Percentiles rank a stretch among this genome's conserved stretches.
Conservation (phyloP, 495 filamentous ascomycete genomes). For the Annulohypoxylon bovei region DNA sequence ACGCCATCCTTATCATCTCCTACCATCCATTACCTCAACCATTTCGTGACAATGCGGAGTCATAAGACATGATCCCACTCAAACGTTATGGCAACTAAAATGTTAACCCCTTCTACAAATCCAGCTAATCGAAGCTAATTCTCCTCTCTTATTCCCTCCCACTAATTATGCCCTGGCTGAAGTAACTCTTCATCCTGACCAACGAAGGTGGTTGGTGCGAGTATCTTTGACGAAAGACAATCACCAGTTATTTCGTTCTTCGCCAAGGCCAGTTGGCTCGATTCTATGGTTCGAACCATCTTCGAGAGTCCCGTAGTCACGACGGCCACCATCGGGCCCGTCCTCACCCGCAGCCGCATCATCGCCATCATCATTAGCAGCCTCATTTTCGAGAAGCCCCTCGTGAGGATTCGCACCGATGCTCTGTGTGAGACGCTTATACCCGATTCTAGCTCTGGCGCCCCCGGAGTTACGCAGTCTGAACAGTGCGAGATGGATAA, state of each 20-base stretch:
- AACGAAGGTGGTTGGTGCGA: not conserved
- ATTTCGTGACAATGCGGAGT: not conserved
- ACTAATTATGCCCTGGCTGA: no score
- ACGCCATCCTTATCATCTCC: not conserved
- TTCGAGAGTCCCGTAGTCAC: conserved; percentile 12
- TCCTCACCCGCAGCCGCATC: not conserved
- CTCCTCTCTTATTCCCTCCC: not conserved
- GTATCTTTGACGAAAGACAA: not conserved
- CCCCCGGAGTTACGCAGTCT: conserved; percentile 22
- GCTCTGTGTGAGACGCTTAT: conserved; percentile 14
- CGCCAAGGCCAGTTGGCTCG: conserved; percentile 37
- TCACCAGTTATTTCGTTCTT: conserved; percentile 24
- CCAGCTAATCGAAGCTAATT: not conserved
- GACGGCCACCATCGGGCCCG: not conserved
- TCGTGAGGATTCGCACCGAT: conserved; percentile 10
- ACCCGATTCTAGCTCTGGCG: conserved; percentile 3
- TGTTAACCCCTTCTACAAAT: not conserved
- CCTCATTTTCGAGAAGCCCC: conserved; percentile 30
- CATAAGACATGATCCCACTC: not conserved
- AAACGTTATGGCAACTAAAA: not conserved
- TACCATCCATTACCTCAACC: not conserved
- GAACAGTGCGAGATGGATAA: conserved; percentile 34
- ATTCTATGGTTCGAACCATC: conserved; percentile 32
- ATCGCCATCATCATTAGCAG: conserved; percentile 10
- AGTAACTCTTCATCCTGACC: not conserved